phyloP scores from a whole-genome alignment of 2,329 filamentous ascomycete genomes.

The Talaromyces sp. region DNA sequence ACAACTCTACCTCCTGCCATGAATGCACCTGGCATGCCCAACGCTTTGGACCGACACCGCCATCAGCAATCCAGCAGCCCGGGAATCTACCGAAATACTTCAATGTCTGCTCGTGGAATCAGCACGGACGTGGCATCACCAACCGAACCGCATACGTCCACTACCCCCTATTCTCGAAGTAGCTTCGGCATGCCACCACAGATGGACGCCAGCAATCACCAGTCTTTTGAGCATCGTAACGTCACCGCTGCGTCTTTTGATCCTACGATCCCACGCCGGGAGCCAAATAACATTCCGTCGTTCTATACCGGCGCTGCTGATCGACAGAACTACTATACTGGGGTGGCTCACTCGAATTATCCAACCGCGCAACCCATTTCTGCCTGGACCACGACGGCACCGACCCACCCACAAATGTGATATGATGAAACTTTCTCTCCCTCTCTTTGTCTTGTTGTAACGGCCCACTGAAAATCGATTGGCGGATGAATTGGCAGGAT shows the following conservation, averaged over 20 bases:
- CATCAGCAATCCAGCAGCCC: conserved; percentile 36
- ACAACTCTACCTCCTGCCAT: conserved; percentile 33
- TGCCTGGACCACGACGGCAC: conserved; percentile 38
- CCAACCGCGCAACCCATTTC: conserved; percentile 30
- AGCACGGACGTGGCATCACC: conserved; percentile 36
- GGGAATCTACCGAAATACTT: conserved; percentile 39
- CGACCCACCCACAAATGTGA: conserved; percentile 39
- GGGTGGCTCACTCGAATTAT: conserved; percentile 31
- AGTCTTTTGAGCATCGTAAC: conserved; percentile 32
- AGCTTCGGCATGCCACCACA: conserved; percentile 37
- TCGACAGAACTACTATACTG: conserved; percentile 34
- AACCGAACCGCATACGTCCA: conserved; percentile 36
- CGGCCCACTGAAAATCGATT: conserved; percentile 11
- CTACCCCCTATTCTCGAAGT: conserved; percentile 35
- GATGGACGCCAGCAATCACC: conserved; percentile 29
- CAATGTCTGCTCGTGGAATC: conserved; percentile 38
- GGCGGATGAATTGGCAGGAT: conserved; percentile 8
- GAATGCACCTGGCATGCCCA: conserved; percentile 28
- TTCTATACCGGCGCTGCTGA: conserved; percentile 35
- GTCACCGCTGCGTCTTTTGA: conserved; percentile 29
- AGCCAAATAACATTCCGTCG: conserved; percentile 33
- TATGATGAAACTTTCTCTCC: conserved; percentile 1
- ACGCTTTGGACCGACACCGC: conserved; percentile 36
- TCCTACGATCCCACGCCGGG: conserved; percentile 33
- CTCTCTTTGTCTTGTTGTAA: conserved; percentile 6